Conservation (phyloP, 108 stramenopile genomes). For the Chaetoceros tenuissimus region DNA sequence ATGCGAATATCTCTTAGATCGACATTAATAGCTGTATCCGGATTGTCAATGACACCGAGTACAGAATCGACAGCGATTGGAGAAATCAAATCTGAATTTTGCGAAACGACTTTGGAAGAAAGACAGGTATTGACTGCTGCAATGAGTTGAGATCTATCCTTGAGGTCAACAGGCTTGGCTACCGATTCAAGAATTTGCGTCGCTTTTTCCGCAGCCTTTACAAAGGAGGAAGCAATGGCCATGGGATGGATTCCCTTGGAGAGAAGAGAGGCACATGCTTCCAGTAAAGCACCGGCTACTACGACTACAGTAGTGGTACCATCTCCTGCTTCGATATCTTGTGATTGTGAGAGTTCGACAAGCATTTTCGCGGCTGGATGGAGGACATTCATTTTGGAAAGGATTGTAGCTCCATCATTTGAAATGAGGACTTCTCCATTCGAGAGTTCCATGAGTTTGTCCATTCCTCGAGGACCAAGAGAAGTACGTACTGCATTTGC, state of each 20-base stretch:
- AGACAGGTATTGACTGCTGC: conserved; percentile 94
- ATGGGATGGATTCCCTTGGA: conserved; percentile 97
- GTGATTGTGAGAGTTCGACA: conserved; percentile 93
- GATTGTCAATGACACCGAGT: conserved; percentile 73
- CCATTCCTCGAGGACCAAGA: conserved; percentile 99
- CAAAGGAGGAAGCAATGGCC: conserved; percentile 85
- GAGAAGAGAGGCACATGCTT: conserved; percentile 77
- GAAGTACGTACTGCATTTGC: conserved; percentile 94
- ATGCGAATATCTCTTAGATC: conserved; percentile 96
- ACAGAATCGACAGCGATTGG: conserved; percentile 99
- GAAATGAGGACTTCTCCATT: conserved; percentile 95
- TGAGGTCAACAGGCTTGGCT: conserved; percentile 76
- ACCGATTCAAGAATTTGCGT: conserved; percentile 50
- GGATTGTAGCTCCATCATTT: conserved; percentile 98
- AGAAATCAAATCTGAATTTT: conserved; percentile 91
- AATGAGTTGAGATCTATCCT: conserved; percentile 77
- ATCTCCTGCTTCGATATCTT: conserved; percentile 98
- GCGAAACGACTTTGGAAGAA: conserved; percentile 90
- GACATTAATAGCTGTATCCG: conserved; percentile 68
- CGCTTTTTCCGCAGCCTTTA: conserved; percentile 62
- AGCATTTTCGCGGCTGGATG: conserved; percentile 99
- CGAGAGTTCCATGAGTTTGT: conserved; percentile 95
- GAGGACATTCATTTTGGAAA: conserved; percentile 93
- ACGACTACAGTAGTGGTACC: conserved; percentile 96
- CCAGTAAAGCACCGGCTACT: conserved; percentile 93